A percentile compares a stretch with the other conserved stretches of the same genome.
Conservation (phyloP, 202 grass and related monocot genomes). For the Carex arenaria region DNA sequence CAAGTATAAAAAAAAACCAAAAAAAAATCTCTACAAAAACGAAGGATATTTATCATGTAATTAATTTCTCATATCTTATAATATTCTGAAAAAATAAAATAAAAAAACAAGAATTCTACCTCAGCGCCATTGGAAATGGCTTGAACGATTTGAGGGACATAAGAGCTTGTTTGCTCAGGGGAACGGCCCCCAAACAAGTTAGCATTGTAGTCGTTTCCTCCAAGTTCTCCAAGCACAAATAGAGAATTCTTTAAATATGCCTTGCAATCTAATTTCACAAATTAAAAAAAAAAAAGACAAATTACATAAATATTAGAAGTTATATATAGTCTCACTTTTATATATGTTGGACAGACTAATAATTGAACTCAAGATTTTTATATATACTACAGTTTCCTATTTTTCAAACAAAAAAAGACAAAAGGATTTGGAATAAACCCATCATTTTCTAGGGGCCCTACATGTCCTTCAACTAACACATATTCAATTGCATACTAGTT, state of each 20-base stretch:
- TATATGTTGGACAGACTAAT: not conserved
- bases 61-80: too few species aligned
- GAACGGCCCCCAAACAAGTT: constrained; percentile 71
- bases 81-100: not conserved
- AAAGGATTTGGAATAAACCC: not conserved
- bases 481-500: not conserved
- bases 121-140: constrained; percentile 52
- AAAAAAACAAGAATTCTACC: constrained; percentile 1
- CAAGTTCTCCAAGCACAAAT: constrained; percentile 80
- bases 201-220: constrained; percentile 91
- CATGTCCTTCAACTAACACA: too few species aligned
- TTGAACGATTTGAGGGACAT: constrained; percentile 49
- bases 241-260: constrained; percentile 52
- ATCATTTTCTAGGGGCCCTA: not conserved
- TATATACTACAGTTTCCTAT: not conserved
- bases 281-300: not conserved
- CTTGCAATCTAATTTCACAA: constrained; percentile 44
- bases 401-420: not conserved
- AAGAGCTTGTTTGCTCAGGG: constrained; percentile 43
- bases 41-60: too few species aligned
- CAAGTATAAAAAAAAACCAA: too few species aligned
- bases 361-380: not conserved
- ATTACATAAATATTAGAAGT: too few species aligned
- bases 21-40: too few species aligned
- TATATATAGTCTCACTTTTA: not conserved